Evolutionary conservation across 495 filamentous ascomycete genomes (phyloP).

Genomic region (Xylaria nigripes): DNA sequence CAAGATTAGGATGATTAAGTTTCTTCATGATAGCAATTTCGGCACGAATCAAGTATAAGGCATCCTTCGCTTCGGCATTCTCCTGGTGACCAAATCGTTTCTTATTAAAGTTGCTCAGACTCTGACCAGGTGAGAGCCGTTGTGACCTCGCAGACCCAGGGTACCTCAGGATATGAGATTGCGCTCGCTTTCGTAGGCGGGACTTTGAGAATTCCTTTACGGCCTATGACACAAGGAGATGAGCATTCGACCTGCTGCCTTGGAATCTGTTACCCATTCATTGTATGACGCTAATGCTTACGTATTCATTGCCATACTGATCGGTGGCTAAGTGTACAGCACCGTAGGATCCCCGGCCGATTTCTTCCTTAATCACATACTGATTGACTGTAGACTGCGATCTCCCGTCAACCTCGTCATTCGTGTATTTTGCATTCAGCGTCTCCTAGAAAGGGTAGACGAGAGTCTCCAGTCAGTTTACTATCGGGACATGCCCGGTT

Average conservation of each 20-base stretch:
- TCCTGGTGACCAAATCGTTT: conserved; percentile 32
- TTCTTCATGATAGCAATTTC: conserved; percentile 99
- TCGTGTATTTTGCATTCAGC: conserved; percentile 79
- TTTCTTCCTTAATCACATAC: conserved; percentile 90
- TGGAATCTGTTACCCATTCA: neutral
- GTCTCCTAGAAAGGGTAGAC: conserved; percentile 58
- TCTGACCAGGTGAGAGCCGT: conserved; percentile 36
- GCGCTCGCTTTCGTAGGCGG: conserved; percentile 80
- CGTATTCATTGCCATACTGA: conserved; percentile 89
- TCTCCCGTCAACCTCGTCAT: conserved; percentile 71
- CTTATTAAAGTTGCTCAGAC: conserved; percentile 17
- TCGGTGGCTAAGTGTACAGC: conserved; percentile 88
- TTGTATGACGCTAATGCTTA: conserved; percentile 35
- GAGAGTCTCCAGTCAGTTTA: conserved; percentile 4
- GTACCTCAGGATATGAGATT: conserved; percentile 77
- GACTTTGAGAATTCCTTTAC: conserved; percentile 98
- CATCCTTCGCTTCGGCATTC: conserved; percentile 58
- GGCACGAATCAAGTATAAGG: conserved; percentile 82
- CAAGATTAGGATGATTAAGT: conserved; percentile 84
- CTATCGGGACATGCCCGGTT: conserved; percentile 8
- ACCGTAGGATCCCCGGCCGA: conserved; percentile 90
- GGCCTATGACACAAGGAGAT: conserved; percentile 48
- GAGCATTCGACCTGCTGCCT: conserved; percentile 1
- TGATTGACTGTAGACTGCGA: conserved; percentile 82
- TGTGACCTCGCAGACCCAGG: conserved; percentile 25